Conservation (phyloP, 2,329 filamentous ascomycete species). For the Aureobasidium sp. region DNA sequence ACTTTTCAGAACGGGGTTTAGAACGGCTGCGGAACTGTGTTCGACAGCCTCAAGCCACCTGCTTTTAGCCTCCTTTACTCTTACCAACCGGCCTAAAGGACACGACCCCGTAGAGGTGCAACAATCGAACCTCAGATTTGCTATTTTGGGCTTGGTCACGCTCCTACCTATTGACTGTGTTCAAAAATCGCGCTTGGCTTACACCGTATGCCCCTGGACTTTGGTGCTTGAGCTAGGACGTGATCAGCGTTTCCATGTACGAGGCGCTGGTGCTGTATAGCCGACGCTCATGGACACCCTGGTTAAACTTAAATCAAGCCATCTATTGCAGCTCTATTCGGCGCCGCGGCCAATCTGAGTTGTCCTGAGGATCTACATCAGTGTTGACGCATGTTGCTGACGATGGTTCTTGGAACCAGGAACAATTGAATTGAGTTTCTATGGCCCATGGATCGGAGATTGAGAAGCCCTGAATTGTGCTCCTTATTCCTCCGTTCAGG, state of each 20-base stretch:
- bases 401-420: not conserved
- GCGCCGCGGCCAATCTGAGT: not conserved
- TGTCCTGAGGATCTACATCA: not conserved
- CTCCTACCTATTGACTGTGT: not conserved
- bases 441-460: not conserved
- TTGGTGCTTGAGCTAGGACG: not conserved
- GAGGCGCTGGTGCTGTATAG: not conserved
- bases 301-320: not conserved
- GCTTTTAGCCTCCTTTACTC: not conserved
- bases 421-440: constrained; percentile 5
- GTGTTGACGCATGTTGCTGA: not conserved
- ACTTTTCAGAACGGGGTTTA: constrained; percentile 2
- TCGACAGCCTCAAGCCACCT: not conserved
- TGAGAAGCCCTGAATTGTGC: not conserved
- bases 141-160: not conserved
- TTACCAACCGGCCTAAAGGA: not conserved
- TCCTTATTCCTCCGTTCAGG: not conserved
- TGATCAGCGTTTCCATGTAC: constrained; percentile 1
- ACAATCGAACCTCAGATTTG: not conserved
- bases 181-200: not conserved
- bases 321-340: not conserved
- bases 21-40: constrained; percentile 3
- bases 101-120: not conserved
- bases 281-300: not conserved
- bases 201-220: not conserved